Percentiles rank a stretch among this genome's conserved stretches.
phyloP scores from a whole-genome alignment of 108 stramenopile species.

The Cylindrotheca closterium region DNA sequence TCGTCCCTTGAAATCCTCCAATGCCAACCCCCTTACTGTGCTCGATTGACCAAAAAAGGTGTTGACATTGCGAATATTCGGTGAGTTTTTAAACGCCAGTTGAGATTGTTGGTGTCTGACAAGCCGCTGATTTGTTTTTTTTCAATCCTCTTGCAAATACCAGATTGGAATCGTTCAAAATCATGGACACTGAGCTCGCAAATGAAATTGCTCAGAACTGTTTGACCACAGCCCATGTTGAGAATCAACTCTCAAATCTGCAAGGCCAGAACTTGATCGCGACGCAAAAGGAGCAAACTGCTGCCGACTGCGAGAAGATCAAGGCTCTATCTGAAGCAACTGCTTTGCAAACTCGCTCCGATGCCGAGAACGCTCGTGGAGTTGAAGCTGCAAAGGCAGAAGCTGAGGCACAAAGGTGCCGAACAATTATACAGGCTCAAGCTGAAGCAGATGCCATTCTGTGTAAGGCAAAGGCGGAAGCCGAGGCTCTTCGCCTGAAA shows the following conservation, averaged over 20 bases:
- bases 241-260: conserved; percentile 36
- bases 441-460: conserved; percentile 33
- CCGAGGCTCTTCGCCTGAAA: conserved; percentile 33
- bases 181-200: conserved; percentile 39
- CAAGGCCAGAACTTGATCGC: conserved; percentile 26
- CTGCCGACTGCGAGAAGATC: conserved; percentile 32
- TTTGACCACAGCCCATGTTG: conserved; percentile 37
- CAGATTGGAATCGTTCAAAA: conserved; percentile 39
- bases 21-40: too few species aligned
- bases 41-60: too few species aligned
- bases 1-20: too few species aligned
- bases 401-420: conserved; percentile 18
- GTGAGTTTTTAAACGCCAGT: too few species aligned
- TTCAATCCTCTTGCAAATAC: too few species aligned
- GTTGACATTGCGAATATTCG: too few species aligned
- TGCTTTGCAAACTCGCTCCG: conserved; percentile 11
- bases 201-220: conserved; percentile 32
- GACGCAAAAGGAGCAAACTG: conserved; percentile 27
- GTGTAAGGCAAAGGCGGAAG: conserved; percentile 31
- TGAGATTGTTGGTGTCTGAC: too few species aligned
- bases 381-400: conserved; percentile 28
- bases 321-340: conserved; percentile 22
- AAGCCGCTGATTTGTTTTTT: too few species aligned
- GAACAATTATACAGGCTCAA: conserved; percentile 12
- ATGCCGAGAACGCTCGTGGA: conserved; percentile 28